Base-by-base conservation (phyloP, 306 rosid genomes). In the Cicer yamashitae region DNA sequence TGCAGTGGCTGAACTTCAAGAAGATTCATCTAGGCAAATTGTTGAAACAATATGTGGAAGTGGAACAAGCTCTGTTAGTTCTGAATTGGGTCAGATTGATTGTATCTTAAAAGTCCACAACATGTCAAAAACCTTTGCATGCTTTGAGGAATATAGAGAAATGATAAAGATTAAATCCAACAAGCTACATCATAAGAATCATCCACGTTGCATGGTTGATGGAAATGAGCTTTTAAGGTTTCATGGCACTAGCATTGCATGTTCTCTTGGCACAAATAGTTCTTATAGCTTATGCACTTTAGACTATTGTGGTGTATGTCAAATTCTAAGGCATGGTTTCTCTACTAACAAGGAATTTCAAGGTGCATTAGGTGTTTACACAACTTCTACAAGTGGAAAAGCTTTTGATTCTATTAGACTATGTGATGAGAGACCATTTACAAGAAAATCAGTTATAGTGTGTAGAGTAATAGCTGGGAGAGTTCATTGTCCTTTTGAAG, bases 401-500 rank as follows among this genome's bases (percentile, higher is more conserved):
- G 92, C 91, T 62, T 65, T 84, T 46, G 89, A 84, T 50, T 81
- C 75, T 4, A 70, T 77, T 39, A 71, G 25, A 47, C 8, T 37
- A 47, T 38, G 11, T 9, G 77, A 70, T 11, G 78, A 69, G 64
- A 82, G 45, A 5, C 2, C 17, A 7, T 67, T 69, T 73, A 3
- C 17, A 9, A 87, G 84, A 52, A 89, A 77, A 56, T 79, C 87
- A 54, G 61, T 90, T 15, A 54, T 85, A 60, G 83, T 90, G 72
- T 90, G 96, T 71, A 83, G 91, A 74, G 93, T 90, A n/a, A 77
- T 88, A 38, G 96, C 91, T 13, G 96, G 96, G 13, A 85, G 80
- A 74, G 74, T 85, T 47, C 45, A 63, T 12, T 59, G 50, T n/a
- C 75, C 67, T 65, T 5, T 44, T 67, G 75, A 74, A 15, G 72